Percentiles rank a stretch among this genome's conserved stretches.
Conservation (phyloP, 208 protist genomes). For the Blechomonas ayalai region DNA sequence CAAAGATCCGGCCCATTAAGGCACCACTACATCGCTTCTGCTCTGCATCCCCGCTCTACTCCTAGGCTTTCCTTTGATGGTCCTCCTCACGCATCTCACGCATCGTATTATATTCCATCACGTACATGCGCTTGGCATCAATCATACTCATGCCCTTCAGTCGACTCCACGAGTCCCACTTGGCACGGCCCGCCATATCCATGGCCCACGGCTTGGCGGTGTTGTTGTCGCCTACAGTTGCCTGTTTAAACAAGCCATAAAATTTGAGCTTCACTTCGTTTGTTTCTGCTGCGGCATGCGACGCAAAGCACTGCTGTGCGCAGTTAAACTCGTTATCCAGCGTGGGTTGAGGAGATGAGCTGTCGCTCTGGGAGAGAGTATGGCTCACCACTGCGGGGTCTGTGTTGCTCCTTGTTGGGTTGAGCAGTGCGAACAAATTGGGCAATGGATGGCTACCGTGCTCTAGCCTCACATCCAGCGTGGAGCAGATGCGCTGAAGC, state of each 20-base stretch:
- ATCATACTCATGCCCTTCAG: slow-evolving; percentile 69
- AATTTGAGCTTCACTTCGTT: slow-evolving; percentile 82
- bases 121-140: slow-evolving; percentile 84
- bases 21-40: too few relatives aligned
- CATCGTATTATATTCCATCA: slow-evolving; percentile 44
- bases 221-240: slow-evolving; percentile 77
- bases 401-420: slow-evolving; percentile 8
- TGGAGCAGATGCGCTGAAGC: slow-evolving; percentile 20
- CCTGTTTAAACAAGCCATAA: slow-evolving; percentile 86
- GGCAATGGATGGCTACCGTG: slow-evolving; percentile 44
- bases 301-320: slow-evolving; percentile 43
- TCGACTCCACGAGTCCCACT: slow-evolving; percentile 90
- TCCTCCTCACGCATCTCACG: not conserved
- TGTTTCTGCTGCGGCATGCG: slow-evolving; percentile 22
- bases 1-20: too few relatives aligned
- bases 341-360: slow-evolving; percentile 2
- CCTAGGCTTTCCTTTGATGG: not conserved
- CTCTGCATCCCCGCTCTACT: not conserved
- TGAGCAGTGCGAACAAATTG: slow-evolving; percentile 6
- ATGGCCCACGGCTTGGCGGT: slow-evolving; percentile 63
- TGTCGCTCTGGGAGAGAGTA: not conserved
- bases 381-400: slow-evolving; percentile 5
- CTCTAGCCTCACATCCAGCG: slow-evolving; percentile 35
- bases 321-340: slow-evolving; percentile 46
- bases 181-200: slow-evolving; percentile 71